Evolutionary conservation across 2,329 filamentous ascomycete genomes (phyloP).

Genomic region (Claviceps citrina): DNA sequence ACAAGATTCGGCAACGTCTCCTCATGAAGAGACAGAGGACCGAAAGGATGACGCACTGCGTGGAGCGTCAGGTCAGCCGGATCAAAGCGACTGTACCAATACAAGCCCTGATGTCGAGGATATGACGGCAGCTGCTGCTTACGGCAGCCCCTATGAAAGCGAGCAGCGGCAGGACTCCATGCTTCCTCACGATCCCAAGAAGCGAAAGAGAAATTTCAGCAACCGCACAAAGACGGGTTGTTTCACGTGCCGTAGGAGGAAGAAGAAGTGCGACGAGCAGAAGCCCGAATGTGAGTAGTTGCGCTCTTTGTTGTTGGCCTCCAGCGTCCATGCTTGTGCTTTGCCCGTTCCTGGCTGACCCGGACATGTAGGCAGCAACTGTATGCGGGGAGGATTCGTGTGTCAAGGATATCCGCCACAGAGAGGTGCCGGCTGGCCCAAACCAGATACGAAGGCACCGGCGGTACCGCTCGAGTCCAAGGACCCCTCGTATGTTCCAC

Average conservation of each 20-base stretch:
- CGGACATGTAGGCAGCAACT: constrained; percentile 57
- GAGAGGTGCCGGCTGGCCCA: constrained; percentile 57
- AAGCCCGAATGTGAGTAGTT: constrained; percentile 71
- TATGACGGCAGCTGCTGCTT: constrained; percentile 23
- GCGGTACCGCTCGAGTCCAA: constrained; percentile 73
- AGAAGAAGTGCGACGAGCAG: constrained; percentile 95
- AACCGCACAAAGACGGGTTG: constrained; percentile 94
- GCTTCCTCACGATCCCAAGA: constrained; percentile 48
- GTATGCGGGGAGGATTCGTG: constrained; percentile 72
- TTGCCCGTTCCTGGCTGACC: not conserved
- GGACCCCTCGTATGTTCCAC: constrained; percentile 48
- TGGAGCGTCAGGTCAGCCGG: constrained; percentile 29
- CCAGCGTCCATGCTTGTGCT: not conserved
- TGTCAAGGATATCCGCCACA: constrained; percentile 84
- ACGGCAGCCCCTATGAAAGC: constrained; percentile 28
- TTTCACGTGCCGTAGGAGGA: constrained; percentile 76
- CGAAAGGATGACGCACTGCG: constrained; percentile 30
- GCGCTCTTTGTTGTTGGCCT: too few relatives aligned
- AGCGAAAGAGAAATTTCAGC: constrained; percentile 70
- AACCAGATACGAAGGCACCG: constrained; percentile 52
- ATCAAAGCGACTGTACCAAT: constrained; percentile 34
- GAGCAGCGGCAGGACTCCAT: constrained; percentile 33
- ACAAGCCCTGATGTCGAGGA: constrained; percentile 42
- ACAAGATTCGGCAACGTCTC: constrained; percentile 29
- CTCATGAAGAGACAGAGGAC: constrained; percentile 34